These are phyloP conservation scores for Sarocladium kiliense DNA, from an alignment of 2,329 filamentous ascomycete species.

Conservation along the genomic window DNA sequence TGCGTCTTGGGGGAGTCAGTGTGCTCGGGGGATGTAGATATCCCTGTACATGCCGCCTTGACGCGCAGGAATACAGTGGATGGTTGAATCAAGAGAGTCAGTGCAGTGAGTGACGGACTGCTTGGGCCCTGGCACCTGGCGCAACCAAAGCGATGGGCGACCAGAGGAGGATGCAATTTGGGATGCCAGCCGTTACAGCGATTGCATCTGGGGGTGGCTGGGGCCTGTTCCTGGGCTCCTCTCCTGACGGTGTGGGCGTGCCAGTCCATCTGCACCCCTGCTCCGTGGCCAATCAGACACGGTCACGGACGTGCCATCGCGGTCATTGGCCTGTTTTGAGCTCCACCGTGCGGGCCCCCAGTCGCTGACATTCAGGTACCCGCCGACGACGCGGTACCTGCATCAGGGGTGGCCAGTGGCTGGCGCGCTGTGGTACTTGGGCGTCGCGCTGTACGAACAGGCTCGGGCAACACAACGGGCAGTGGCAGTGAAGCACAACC, in stretches of 20 bases:
- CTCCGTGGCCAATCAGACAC: not conserved
- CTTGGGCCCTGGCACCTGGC: not conserved
- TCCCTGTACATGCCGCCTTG: not conserved
- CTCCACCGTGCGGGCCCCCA: not conserved
- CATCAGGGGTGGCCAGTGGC: not conserved
- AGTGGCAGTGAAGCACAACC: not conserved
- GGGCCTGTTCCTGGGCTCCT: not conserved
- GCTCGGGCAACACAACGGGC: slow-evolving; percentile 4
- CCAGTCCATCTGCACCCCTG: slow-evolving; percentile 3
- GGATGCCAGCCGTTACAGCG: slow-evolving; percentile 4
- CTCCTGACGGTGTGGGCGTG: slow-evolving; percentile 1
- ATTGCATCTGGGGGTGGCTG: not conserved
- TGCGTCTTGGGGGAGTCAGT: not conserved
- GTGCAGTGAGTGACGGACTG: not conserved
- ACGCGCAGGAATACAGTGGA: not conserved
- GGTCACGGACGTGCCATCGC: not conserved
- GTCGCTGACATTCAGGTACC: slow-evolving; percentile 4
- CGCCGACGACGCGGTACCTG: slow-evolving; percentile 8
- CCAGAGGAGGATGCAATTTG: slow-evolving; percentile 3
- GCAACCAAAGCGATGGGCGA: not conserved
- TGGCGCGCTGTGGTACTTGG: not conserved
- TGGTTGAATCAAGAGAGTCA: not conserved
- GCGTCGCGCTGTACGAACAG: slow-evolving; percentile 1
- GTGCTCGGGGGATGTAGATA: not conserved
- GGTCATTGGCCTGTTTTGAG: not conserved